These are phyloP conservation scores for Purshia tridentata DNA, from an alignment of 306 rosid species.

Conservation along the genomic window DNA sequence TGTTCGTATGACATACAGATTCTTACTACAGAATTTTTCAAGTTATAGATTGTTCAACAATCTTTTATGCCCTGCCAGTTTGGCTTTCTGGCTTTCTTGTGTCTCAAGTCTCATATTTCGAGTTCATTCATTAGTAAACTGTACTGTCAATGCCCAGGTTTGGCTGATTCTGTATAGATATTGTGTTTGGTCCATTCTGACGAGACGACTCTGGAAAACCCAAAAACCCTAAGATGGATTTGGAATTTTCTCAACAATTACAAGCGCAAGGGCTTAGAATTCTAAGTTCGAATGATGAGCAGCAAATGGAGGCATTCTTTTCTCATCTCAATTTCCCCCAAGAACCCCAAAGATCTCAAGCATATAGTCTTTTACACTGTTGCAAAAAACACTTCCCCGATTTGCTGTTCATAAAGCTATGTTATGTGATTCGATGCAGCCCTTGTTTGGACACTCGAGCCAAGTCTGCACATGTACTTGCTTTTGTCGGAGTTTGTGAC, in stretches of 20 bases:
- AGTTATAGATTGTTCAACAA: too few species aligned
- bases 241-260: slow-evolving; percentile 3
- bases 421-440: not conserved
- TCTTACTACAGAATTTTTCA: too few species aligned
- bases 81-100: not conserved
- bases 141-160: not conserved
- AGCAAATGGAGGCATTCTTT: not conserved
- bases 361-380: slow-evolving; percentile 3
- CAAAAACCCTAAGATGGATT: not conserved
- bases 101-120: not conserved
- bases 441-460: not conserved
- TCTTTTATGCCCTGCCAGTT: not conserved
- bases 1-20: too few species aligned
- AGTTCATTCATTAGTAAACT: not conserved
- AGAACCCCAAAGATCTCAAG: slow-evolving; percentile 11
- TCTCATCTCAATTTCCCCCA: slow-evolving; percentile 2
- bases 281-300: slow-evolving; percentile 13
- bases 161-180: not conserved
- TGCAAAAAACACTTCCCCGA: slow-evolving; percentile 10
- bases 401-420: slow-evolving; percentile 1
- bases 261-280: slow-evolving; percentile 2
- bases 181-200: not conserved
- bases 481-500: not conserved
- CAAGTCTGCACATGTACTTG: slow-evolving; percentile 8
- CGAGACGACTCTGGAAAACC: not conserved